phyloP scores from a whole-genome alignment of 2,329 filamentous ascomycete genomes.

The Alternaria gansuensis region DNA sequence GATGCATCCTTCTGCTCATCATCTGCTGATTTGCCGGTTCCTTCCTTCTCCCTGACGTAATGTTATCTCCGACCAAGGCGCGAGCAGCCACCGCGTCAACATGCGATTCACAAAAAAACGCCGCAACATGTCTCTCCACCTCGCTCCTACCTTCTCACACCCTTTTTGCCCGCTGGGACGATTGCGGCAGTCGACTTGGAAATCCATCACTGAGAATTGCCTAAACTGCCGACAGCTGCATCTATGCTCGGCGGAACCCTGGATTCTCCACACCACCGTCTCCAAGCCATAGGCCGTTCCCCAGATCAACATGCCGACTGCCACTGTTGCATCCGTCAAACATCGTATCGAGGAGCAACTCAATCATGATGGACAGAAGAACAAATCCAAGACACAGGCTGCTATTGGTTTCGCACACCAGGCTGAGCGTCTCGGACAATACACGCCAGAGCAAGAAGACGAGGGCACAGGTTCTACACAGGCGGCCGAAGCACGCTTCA shows the following conservation, averaged over 20 bases:
- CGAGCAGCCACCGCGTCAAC: constrained; percentile 16
- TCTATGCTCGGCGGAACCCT: constrained; percentile 24
- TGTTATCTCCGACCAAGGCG: constrained; percentile 19
- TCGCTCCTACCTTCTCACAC: background rate
- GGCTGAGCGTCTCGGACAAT: constrained; percentile 59
- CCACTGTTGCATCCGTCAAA: constrained; percentile 28
- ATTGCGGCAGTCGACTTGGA: background rate
- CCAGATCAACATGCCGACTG: constrained; percentile 36
- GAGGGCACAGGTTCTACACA: constrained; percentile 58
- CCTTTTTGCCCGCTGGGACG: background rate
- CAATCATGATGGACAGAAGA: constrained; percentile 31
- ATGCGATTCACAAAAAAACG: constrained; percentile 3
- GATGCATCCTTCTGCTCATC: constrained; percentile 21
- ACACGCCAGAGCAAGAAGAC: constrained; percentile 53
- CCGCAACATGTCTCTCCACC: constrained; percentile 9
- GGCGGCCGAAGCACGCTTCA: constrained; percentile 68
- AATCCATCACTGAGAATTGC: background rate
- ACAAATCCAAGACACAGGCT: constrained; percentile 45
- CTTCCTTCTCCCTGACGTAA: constrained; percentile 19
- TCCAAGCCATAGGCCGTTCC: constrained; percentile 23
- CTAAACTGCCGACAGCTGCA: constrained; percentile 2
- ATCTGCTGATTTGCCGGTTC: constrained; percentile 13
- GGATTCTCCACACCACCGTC: constrained; percentile 34
- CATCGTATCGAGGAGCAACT: constrained; percentile 25
- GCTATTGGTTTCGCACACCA: constrained; percentile 69